These are phyloP conservation scores for Rhodotorula sp. DNA, from an alignment of 1,284 basidiomycete species.

Conservation along the genomic window DNA sequence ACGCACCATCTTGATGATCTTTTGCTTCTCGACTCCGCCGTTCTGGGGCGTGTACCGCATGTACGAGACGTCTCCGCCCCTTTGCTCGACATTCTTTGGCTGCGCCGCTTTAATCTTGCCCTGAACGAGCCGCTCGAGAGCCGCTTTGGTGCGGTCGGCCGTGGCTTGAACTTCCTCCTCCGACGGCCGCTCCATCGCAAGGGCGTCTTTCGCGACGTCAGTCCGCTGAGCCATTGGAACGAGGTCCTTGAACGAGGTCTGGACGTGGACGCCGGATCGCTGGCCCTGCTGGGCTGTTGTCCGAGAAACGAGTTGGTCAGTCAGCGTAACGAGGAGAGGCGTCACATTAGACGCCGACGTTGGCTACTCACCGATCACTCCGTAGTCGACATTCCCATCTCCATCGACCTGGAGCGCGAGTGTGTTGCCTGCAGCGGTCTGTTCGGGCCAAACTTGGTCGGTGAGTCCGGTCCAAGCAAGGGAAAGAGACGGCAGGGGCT, in stretches of 20 bases:
- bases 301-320: background rate
- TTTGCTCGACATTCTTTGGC: slow-evolving; percentile 55
- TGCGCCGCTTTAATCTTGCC: slow-evolving; percentile 97
- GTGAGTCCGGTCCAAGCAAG: background rate
- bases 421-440: slow-evolving; percentile 86
- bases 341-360: too few relatives aligned
- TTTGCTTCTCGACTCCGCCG: slow-evolving; percentile 74
- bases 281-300: slow-evolving; percentile 78
- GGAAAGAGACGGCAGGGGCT: slow-evolving; percentile 38
- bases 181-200: slow-evolving; percentile 82
- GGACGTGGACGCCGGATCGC: slow-evolving; percentile 75
- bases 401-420: slow-evolving; percentile 93
- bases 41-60: slow-evolving; percentile 95
- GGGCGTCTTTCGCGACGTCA: slow-evolving; percentile 71
- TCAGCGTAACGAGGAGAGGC: background rate
- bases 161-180: slow-evolving; percentile 85
- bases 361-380: slow-evolving; percentile 49
- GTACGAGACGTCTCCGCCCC: slow-evolving; percentile 55
- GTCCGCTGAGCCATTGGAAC: slow-evolving; percentile 87
- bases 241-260: slow-evolving; percentile 96
- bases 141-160: slow-evolving; percentile 82
- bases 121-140: slow-evolving; percentile 87
- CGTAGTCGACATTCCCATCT: slow-evolving; percentile 94
- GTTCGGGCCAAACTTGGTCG: background rate
- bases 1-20: slow-evolving; percentile 94